Evolutionary conservation across 108 stramenopile genomes (phyloP), one percentile per base, ranked within the genome.

Genomic region (Seminavis robusta): DNA sequence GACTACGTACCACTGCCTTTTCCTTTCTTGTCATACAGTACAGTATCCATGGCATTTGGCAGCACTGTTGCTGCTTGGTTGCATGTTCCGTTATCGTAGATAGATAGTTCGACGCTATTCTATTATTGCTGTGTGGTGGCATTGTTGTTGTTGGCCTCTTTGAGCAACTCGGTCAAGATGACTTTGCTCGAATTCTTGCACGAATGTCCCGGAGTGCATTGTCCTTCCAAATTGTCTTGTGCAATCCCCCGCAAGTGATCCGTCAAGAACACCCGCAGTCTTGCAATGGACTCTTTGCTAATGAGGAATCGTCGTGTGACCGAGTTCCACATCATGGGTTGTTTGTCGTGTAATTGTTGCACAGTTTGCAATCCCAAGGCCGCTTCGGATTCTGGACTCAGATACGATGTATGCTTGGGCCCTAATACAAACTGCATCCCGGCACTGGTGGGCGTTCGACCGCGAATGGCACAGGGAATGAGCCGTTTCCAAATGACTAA

Each of bases 371-470:
- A 11, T 8, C 8, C 10, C 8, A 36, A 8, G 36, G 36, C 8
- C 8, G 44, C n/a, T 16, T 16, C 16, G n/a, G 17, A 19, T 8
- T 11, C n/a, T 25, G 24, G 48, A 49, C 8, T 23, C 15, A 15
- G 48, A 49, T 5, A 49, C 48, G 36, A 13, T 37, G 10, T 13
- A 9, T 9, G 10, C 36, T n/a, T n/a, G 13, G 13, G 10, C 36
- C 11, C 13, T 37, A 13, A 9, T 4, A 86, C 71, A 38, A 76
- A 70, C 9, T 57, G 36, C 86, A 87, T 87, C 17, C 86, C 81
- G 15, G 86, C 79, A 52, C 76, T 78, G 17, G 81, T 87, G 17
- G 86, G 81, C 29, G 86, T 79, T 11, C 86, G 81, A 32, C 78
- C 79, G 20, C 86, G 79, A n/a, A 87, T 15, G 8, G 81, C 78